These are phyloP conservation scores for Stygiomarasmius scandens DNA, from an alignment of 1,284 basidiomycete genomes.

Conservation along the genomic window DNA sequence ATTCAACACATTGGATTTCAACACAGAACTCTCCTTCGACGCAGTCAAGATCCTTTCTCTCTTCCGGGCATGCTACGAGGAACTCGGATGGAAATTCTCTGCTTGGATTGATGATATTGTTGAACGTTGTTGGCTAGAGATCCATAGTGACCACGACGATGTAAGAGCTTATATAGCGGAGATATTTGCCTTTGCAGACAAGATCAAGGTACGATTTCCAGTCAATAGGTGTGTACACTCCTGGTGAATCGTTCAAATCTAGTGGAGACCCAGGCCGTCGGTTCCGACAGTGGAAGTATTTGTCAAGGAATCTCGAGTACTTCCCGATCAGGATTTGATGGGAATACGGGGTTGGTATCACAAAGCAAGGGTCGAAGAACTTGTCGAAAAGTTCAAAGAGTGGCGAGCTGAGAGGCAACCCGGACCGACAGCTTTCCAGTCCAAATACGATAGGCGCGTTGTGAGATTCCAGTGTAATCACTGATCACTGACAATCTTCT, in stretches of 20 bases:
- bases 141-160: conserved; percentile 81
- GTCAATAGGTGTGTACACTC: background rate
- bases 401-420: conserved; percentile 74
- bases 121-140: conserved; percentile 70
- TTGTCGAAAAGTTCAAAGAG: conserved; percentile 63
- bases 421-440: conserved; percentile 78
- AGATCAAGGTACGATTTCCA: conserved; percentile 58
- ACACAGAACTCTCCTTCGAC: conserved; percentile 76
- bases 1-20: conserved; percentile 70
- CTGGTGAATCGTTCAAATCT: background rate
- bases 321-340: conserved; percentile 74
- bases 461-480: conserved; percentile 7
- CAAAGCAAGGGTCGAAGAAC: conserved; percentile 55
- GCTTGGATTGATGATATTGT: conserved; percentile 76
- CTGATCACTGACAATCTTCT: background rate
- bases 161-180: conserved; percentile 73
- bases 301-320: conserved; percentile 68
- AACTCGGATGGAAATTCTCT: conserved; percentile 77
- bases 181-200: conserved; percentile 72
- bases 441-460: conserved; percentile 74
- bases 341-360: conserved; percentile 74
- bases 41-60: conserved; percentile 62
- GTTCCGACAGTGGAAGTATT: conserved; percentile 71
- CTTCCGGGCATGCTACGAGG: conserved; percentile 70
- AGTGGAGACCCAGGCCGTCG: conserved; percentile 74